phyloP scores from a whole-genome alignment of 768 basidiomycete species.

The Mycena galericulata region DNA sequence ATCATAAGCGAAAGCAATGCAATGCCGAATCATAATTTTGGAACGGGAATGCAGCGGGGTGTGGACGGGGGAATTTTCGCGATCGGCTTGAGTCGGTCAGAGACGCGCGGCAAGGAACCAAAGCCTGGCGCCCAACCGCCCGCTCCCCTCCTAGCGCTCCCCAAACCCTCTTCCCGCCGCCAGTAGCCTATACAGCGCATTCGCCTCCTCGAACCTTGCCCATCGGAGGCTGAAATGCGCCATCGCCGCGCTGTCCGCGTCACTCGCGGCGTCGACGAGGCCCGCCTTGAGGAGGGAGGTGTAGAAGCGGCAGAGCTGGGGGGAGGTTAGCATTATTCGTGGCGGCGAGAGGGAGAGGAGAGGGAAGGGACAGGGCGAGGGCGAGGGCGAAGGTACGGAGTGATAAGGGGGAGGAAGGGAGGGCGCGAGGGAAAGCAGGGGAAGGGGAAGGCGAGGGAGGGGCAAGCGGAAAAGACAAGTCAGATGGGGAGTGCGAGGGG shows the following conservation, averaged over 20 bases:
- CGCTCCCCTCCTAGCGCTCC: no score
- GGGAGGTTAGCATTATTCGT: conserved; percentile 29
- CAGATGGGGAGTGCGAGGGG: no score
- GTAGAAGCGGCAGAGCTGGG: conserved; percentile 83
- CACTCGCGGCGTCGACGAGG: conserved; percentile 70
- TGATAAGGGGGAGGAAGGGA: conserved; percentile 22
- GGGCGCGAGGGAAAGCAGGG: conserved; percentile 12
- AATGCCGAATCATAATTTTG: no score
- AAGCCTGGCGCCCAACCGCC: no score
- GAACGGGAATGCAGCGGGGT: no score
- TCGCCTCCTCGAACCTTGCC: conserved; percentile 83
- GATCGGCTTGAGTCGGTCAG: no score
- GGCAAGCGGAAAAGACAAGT: no score
- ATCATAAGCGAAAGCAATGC: no score
- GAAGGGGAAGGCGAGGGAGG: conserved; percentile 22
- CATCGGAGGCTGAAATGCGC: conserved; percentile 79
- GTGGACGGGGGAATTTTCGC: no score
- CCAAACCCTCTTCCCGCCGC: conserved; percentile 48
- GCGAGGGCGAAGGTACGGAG: no score
- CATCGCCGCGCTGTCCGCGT: conserved; percentile 82
- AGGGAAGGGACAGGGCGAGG: conserved; percentile 27
- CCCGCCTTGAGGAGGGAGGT: conserved; percentile 68
- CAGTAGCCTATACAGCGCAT: conserved; percentile 74
- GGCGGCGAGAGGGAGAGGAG: conserved; percentile 3
- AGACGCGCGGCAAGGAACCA: no score